Percentiles rank a stretch among this genome's conserved stretches.
These are phyloP conservation scores for Trichosanthes truncata DNA, from an alignment of 306 rosid species.

Conservation along the genomic window DNA sequence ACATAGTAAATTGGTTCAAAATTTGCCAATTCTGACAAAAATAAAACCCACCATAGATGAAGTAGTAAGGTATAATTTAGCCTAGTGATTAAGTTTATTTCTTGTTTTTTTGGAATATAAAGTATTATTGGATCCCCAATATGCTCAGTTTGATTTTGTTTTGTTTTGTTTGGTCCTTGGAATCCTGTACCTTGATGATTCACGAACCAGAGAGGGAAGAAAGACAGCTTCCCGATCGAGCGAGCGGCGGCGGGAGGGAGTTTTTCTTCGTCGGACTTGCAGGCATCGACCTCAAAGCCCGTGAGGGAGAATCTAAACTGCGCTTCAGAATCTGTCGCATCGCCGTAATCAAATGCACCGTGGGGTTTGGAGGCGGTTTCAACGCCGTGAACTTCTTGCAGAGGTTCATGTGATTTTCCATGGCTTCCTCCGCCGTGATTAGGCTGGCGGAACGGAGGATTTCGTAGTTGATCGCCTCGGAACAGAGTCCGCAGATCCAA, in stretches of 20 bases:
- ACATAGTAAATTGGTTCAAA: not conserved
- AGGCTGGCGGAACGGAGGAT: slow-evolving; percentile 55
- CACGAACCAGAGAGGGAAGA: slow-evolving; percentile 52
- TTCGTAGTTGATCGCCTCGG: slow-evolving; percentile 85
- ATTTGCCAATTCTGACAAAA: not conserved
- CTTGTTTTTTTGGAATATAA: not conserved
- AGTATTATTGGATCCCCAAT: not conserved
- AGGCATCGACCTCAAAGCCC: slow-evolving; percentile 29
- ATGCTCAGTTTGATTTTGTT: not conserved
- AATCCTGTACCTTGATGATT: slow-evolving; percentile 11
- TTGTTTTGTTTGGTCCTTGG: not conserved
- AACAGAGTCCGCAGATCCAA: slow-evolving; percentile 93
- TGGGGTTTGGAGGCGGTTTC: slow-evolving; percentile 66
- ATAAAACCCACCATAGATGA: not conserved
- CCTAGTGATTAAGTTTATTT: not conserved
- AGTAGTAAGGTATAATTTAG: not conserved
- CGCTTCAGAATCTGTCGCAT: slow-evolving; percentile 78
- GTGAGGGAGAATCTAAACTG: slow-evolving; percentile 63
- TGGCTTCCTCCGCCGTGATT: slow-evolving; percentile 83
- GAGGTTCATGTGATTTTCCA: slow-evolving; percentile 66
- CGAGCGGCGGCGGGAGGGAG: not conserved
- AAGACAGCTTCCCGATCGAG: slow-evolving; percentile 69
- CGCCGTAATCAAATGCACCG: slow-evolving; percentile 74
- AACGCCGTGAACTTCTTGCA: slow-evolving; percentile 60
- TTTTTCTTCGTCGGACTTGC: slow-evolving; percentile 27